Evolutionary conservation across 257 asterid genomes (phyloP).

Genomic region (Ehretia macrophylla): DNA sequence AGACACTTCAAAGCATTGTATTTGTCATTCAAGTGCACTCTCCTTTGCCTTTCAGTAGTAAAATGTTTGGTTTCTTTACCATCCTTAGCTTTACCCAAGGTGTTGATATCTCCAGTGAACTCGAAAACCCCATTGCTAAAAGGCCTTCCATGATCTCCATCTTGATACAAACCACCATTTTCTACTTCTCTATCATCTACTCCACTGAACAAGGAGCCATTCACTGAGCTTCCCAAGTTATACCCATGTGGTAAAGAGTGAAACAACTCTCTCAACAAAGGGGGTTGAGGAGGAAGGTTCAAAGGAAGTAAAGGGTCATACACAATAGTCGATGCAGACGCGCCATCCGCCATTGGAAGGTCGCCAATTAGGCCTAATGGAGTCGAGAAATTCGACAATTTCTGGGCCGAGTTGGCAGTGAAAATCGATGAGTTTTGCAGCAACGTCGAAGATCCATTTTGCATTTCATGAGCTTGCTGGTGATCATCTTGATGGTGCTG

Average conservation of each 20-base stretch:
- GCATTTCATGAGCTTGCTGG: conserved; percentile 23
- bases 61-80: conserved; percentile 62
- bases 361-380: conserved; percentile 74
- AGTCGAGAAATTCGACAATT: conserved; percentile 46
- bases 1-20: conserved; percentile 46
- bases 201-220: conserved; percentile 49
- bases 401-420: too few species aligned
- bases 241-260: conserved; percentile 61
- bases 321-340: conserved; percentile 25
- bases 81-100: conserved; percentile 44
- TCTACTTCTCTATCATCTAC: conserved; percentile 49
- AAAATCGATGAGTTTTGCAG: conserved; percentile 46
- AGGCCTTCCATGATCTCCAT: conserved; percentile 41
- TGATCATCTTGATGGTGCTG: conserved; percentile 19
- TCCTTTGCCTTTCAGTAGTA: conserved; percentile 76
- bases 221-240: conserved; percentile 30
- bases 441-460: conserved; percentile 34
- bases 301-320: conserved; percentile 75
- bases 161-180: conserved; percentile 39
- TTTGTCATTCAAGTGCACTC: conserved; percentile 63
- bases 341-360: conserved; percentile 21
- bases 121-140: conserved; percentile 59
- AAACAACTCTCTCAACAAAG: conserved; percentile 66
- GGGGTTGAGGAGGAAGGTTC: conserved; percentile 77
- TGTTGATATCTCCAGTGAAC: conserved; percentile 47